phyloP scores from a whole-genome alignment of 2,329 filamentous ascomycete species.

The Ascochyta lentis region DNA sequence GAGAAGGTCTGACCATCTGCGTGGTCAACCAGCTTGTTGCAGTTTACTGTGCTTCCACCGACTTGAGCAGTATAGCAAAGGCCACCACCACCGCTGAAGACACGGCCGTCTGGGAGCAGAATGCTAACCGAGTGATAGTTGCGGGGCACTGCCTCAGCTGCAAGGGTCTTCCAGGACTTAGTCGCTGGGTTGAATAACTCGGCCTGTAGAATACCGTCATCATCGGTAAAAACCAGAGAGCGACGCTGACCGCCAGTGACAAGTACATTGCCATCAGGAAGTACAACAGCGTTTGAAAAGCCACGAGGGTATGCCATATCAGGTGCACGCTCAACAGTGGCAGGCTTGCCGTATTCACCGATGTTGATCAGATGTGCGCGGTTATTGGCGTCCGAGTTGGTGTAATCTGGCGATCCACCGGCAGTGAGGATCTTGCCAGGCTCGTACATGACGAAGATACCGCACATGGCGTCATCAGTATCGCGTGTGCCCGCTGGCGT shows the following conservation, averaged over 20 bases:
- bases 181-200: slow-evolving; percentile 36
- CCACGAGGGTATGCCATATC: slow-evolving; percentile 36
- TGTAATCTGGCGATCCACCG: slow-evolving; percentile 35
- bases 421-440: slow-evolving; percentile 35
- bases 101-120: slow-evolving; percentile 31
- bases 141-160: slow-evolving; percentile 31
- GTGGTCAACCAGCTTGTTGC: slow-evolving; percentile 39
- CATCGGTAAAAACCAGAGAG: slow-evolving; percentile 33
- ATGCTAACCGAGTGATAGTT: slow-evolving; percentile 38
- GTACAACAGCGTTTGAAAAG: slow-evolving; percentile 33
- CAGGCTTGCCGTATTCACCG: slow-evolving; percentile 20
- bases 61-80: slow-evolving; percentile 29
- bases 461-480: slow-evolving; percentile 32
- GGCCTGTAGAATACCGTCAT: slow-evolving; percentile 27
- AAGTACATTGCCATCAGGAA: slow-evolving; percentile 38
- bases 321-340: slow-evolving; percentile 31
- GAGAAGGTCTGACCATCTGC: slow-evolving; percentile 37
- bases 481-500: slow-evolving; percentile 29
- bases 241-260: slow-evolving; percentile 35
- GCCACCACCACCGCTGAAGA: slow-evolving; percentile 37
- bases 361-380: slow-evolving; percentile 35
- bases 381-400: slow-evolving; percentile 26
- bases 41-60: slow-evolving; percentile 28
- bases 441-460: slow-evolving; percentile 37
- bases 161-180: slow-evolving; percentile 32